Percentiles rank a stretch among this genome's conserved stretches.
Conservation (phyloP, 192 early-diverging fungal genomes). For the Coemansia umbellata region DNA sequence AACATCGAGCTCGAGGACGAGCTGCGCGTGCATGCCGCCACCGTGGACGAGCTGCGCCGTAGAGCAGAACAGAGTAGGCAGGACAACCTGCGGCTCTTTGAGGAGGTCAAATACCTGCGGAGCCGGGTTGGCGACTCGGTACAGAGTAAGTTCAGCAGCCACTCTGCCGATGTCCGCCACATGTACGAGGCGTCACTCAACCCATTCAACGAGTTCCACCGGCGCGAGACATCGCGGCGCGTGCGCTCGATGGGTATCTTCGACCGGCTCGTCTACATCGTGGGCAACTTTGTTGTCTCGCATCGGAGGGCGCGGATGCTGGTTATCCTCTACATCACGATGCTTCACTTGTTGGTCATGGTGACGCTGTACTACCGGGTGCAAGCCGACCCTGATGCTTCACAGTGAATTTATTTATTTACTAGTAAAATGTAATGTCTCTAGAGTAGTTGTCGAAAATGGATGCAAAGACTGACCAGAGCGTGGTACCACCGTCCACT, state of each 20-base stretch:
- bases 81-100: conserved; percentile 89
- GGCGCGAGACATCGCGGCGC: conserved; percentile 66
- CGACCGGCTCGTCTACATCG: conserved; percentile 60
- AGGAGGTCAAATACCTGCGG: conserved; percentile 84
- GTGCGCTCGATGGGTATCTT: conserved; percentile 71
- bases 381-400: conserved; percentile 20
- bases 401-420: neutral
- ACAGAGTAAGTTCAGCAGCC: conserved; percentile 33
- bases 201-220: conserved; percentile 82
- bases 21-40: conserved; percentile 45
- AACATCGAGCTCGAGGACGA: conserved; percentile 82
- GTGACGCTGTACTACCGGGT: conserved; percentile 57
- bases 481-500: neutral
- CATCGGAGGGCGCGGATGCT: conserved; percentile 29
- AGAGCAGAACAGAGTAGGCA: conserved; percentile 65
- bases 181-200: conserved; percentile 88
- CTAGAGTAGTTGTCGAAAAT: conserved; percentile 28
- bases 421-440: conserved; percentile 26
- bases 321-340: conserved; percentile 8
- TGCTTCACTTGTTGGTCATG: conserved; percentile 79
- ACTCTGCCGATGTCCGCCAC: conserved; percentile 62
- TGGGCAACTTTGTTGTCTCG: conserved; percentile 32
- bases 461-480: conserved; percentile 23
- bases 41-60: conserved; percentile 57
- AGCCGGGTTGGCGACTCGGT: conserved; percentile 54